A percentile compares a stretch with the other conserved stretches of the same genome.
Conservation (phyloP, 2,329 filamentous ascomycete species). For the Chrysosphaeria jannelii region DNA sequence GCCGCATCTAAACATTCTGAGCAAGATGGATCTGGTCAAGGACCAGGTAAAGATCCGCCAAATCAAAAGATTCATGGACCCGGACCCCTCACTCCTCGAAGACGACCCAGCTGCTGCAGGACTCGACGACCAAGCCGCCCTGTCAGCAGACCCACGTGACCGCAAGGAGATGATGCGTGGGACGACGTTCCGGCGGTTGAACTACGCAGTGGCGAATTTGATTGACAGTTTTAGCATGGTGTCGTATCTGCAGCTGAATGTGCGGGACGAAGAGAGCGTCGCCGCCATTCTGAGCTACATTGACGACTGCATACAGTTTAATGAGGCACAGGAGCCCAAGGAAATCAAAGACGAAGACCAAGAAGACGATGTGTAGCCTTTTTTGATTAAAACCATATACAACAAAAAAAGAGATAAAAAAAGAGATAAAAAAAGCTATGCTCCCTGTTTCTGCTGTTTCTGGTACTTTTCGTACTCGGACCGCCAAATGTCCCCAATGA, state of each 20-base stretch:
- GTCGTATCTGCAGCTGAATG: conserved; percentile 71
- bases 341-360: not conserved
- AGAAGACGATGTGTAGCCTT: not conserved
- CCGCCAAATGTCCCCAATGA: conserved; percentile 23
- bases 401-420: not conserved
- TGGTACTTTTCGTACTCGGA: conserved; percentile 26
- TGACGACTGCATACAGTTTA: conserved; percentile 25
- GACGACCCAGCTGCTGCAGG: conserved; percentile 32
- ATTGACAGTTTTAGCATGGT: conserved; percentile 98
- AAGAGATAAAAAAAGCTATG: conserved; percentile 1
- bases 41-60: conserved; percentile 68
- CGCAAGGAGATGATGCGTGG: conserved; percentile 49
- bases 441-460: conserved; percentile 12
- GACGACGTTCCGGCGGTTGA: conserved; percentile 51
- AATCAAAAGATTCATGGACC: conserved; percentile 66
- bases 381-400: not conserved
- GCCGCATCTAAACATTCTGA: conserved; percentile 84
- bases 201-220: conserved; percentile 61
- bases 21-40: conserved; percentile 93
- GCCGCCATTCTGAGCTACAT: conserved; percentile 65
- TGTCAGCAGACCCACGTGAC: conserved; percentile 24
- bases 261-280: conserved; percentile 76
- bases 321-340: not conserved
- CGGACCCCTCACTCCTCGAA: conserved; percentile 55
- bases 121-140: conserved; percentile 3